Percentiles rank a stretch among this genome's conserved stretches.
Evolutionary conservation across 1,284 basidiomycete species (phyloP).

Genomic region (Agroathelia rolfsii): DNA sequence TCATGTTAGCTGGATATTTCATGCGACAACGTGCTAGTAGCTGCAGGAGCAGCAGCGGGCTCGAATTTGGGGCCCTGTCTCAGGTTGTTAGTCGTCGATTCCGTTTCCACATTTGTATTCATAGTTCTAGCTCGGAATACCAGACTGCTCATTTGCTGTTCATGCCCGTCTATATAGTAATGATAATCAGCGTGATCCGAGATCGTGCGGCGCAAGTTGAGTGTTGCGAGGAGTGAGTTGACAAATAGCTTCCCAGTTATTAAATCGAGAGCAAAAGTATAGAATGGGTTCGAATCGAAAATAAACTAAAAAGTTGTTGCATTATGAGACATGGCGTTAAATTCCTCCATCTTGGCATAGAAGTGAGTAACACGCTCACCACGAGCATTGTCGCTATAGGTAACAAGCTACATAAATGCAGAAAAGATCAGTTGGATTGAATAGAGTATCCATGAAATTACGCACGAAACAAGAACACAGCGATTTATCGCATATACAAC

Average conservation of each 20-base stretch:
- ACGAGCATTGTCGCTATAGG: slow-evolving; percentile 30
- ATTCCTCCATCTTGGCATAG: not conserved
- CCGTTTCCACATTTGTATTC: too few relatives aligned
- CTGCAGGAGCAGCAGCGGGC: too few relatives aligned
- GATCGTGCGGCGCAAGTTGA: slow-evolving; percentile 34
- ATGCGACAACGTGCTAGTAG: too few relatives aligned
- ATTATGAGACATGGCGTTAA: not conserved
- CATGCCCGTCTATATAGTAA: too few relatives aligned
- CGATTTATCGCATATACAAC: slow-evolving; percentile 36
- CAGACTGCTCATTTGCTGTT: too few relatives aligned
- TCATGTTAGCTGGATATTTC: too few relatives aligned
- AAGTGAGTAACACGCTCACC: slow-evolving; percentile 17
- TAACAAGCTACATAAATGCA: slow-evolving; percentile 20
- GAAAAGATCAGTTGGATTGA: slow-evolving; percentile 1
- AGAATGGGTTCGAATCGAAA: slow-evolving; percentile 28
- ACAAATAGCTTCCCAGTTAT: slow-evolving; percentile 38
- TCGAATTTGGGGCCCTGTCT: too few relatives aligned
- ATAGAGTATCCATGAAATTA: too few relatives aligned
- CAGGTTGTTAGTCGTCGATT: too few relatives aligned
- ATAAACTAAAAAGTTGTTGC: slow-evolving; percentile 29
- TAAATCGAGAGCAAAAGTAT: slow-evolving; percentile 34
- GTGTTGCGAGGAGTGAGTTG: slow-evolving; percentile 33
- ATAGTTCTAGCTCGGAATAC: too few relatives aligned
- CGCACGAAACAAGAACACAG: slow-evolving; percentile 35
- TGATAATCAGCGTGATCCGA: too few relatives aligned